Evolutionary conservation across 1,284 basidiomycete species (phyloP).

Genomic region (Malassezia nana): DNA sequence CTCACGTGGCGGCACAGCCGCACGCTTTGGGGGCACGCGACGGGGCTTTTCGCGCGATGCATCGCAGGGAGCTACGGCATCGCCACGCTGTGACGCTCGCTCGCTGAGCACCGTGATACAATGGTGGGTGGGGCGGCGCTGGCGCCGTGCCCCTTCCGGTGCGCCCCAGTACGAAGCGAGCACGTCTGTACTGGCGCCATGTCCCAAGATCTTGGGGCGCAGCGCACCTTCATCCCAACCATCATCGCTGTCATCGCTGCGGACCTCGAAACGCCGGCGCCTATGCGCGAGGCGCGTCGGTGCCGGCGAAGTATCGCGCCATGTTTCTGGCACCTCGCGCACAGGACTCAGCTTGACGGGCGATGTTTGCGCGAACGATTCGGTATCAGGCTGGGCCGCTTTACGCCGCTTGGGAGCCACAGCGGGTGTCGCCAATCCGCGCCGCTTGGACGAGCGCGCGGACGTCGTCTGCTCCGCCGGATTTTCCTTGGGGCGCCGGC

Average conservation of each 20-base stretch:
- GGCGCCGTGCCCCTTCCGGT: conserved; percentile 29
- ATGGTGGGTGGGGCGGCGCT: conserved; percentile 13
- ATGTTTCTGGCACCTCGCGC: conserved; percentile 4
- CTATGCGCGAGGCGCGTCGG: background rate
- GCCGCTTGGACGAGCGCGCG: conserved; percentile 7
- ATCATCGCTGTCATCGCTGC: conserved; percentile 11
- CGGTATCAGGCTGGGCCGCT: background rate
- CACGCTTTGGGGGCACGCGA: too few species aligned
- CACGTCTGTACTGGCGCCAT: conserved; percentile 42
- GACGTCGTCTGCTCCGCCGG: conserved; percentile 10
- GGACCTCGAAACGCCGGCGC: conserved; percentile 9
- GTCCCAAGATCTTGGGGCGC: conserved; percentile 46
- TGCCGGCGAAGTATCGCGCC: background rate
- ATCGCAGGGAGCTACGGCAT: background rate
- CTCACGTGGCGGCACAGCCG: too few species aligned
- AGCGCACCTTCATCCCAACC: background rate
- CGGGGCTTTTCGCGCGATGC: background rate
- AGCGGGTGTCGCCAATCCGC: background rate
- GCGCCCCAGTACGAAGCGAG: conserved; percentile 46
- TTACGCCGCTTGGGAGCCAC: background rate
- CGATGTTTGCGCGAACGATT: background rate
- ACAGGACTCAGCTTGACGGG: conserved; percentile 24
- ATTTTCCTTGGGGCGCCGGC: conserved; percentile 17
- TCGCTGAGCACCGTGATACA: conserved; percentile 1
- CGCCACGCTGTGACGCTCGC: background rate